These are phyloP conservation scores for Raffaelea deltoideospora DNA, from an alignment of 2,329 filamentous ascomycete genomes.

Conservation along the genomic window DNA sequence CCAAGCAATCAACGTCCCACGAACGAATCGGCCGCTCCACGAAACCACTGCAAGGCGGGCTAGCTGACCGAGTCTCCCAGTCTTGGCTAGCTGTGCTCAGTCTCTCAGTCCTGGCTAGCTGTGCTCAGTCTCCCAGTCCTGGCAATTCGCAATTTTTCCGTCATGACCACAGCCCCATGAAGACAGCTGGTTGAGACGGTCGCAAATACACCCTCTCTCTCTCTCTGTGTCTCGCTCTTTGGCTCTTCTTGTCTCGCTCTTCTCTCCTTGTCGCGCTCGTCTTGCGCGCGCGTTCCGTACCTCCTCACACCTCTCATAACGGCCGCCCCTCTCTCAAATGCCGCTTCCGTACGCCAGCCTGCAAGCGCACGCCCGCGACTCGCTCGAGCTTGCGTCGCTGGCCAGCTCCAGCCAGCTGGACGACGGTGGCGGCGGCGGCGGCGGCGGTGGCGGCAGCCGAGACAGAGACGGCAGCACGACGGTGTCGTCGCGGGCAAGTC, in stretches of 20 bases:
- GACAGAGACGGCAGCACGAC: conserved; percentile 40
- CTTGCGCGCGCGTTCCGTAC: neutral
- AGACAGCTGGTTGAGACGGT: too few relatives aligned
- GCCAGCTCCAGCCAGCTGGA: conserved; percentile 60
- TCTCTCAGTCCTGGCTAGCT: too few relatives aligned
- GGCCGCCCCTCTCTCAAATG: conserved; percentile 13
- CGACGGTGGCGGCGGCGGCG: conserved; percentile 45
- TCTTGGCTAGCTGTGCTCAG: too few relatives aligned
- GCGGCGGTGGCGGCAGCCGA: conserved; percentile 39
- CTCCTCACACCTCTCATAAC: neutral
- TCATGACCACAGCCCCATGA: too few relatives aligned
- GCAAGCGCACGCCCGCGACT: conserved; percentile 55
- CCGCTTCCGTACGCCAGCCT: conserved; percentile 26
- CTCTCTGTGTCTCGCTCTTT: too few relatives aligned
- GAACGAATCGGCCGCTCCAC: too few relatives aligned
- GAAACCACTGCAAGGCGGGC: too few relatives aligned
- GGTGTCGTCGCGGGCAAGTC: conserved; percentile 59
- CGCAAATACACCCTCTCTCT: too few relatives aligned
- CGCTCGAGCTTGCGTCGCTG: conserved; percentile 87
- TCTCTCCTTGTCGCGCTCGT: neutral
- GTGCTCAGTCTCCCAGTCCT: too few relatives aligned
- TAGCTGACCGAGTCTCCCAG: too few relatives aligned
- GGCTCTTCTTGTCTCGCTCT: neutral
- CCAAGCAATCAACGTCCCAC: too few relatives aligned
- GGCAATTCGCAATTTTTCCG: too few relatives aligned